Percentiles rank a stretch among this genome's conserved stretches.
These are phyloP conservation scores for Glycine soja DNA, from an alignment of 306 rosid genomes.

Conservation along the genomic window DNA sequence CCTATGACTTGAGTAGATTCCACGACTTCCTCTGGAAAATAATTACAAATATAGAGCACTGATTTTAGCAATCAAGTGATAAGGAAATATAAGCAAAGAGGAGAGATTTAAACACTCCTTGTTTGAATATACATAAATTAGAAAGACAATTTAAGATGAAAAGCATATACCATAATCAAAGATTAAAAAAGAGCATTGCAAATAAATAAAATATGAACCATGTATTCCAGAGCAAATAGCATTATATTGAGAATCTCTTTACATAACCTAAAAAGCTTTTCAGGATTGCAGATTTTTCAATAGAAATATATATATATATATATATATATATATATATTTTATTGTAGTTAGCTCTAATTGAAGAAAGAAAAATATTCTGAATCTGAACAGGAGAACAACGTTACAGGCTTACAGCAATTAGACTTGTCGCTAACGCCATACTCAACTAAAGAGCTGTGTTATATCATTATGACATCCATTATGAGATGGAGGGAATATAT, in stretches of 20 bases:
- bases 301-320: background rate
- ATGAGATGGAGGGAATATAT: background rate
- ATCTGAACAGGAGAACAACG: conserved; percentile 1
- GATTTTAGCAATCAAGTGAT: background rate
- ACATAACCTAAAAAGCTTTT: background rate
- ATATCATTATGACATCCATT: background rate
- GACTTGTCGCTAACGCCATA: background rate
- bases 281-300: background rate
- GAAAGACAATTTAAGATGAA: conserved; percentile 16
- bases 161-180: background rate
- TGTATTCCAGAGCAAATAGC: too few species aligned
- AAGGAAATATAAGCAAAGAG: background rate
- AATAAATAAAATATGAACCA: background rate
- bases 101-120: conserved; percentile 2
- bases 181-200: background rate
- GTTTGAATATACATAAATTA: background rate
- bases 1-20: background rate
- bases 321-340: background rate
- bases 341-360: background rate
- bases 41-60: conserved; percentile 11
- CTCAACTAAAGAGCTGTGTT: conserved; percentile 17
- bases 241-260: background rate
- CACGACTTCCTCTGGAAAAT: background rate
- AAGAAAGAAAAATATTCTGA: background rate
- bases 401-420: background rate